Conservation (phyloP, 2,329 filamentous ascomycete species). For the Myriosclerotinia duriaeana region DNA sequence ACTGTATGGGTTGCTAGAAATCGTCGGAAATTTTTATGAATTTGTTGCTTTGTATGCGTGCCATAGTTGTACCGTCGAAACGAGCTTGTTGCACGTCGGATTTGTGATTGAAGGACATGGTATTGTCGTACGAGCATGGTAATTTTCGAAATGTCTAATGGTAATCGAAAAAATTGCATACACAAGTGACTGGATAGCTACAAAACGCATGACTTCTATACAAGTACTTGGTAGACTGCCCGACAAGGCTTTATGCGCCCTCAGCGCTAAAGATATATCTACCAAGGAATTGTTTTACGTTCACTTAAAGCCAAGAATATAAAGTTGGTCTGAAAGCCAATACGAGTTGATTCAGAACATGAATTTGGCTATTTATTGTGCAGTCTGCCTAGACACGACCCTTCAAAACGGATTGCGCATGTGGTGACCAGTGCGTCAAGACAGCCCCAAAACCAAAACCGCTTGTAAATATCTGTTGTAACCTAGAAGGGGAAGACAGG, state of each 20-base stretch:
- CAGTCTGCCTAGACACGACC: background rate
- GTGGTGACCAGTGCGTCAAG: background rate
- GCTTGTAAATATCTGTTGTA: background rate
- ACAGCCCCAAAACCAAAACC: background rate
- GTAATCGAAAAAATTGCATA: background rate
- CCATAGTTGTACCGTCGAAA: background rate
- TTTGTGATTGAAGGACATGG: background rate
- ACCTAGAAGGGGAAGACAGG: background rate
- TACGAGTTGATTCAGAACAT: no score
- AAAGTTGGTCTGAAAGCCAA: no score
- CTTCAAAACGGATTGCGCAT: background rate
- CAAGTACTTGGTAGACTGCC: background rate
- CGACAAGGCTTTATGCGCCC: background rate
- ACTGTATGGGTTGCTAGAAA: background rate
- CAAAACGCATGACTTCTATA: background rate
- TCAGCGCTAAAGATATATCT: background rate
- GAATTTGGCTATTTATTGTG: background rate
- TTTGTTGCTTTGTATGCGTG: background rate
- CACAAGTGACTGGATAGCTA: background rate
- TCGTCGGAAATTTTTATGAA: background rate
- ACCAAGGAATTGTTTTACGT: background rate
- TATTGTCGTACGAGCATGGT: background rate
- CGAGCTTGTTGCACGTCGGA: background rate
- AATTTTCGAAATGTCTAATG: background rate
- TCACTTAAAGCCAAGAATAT: background rate